phyloP scores from a whole-genome alignment of 176 grass and related monocot species.

The Oryza glaberrima region DNA sequence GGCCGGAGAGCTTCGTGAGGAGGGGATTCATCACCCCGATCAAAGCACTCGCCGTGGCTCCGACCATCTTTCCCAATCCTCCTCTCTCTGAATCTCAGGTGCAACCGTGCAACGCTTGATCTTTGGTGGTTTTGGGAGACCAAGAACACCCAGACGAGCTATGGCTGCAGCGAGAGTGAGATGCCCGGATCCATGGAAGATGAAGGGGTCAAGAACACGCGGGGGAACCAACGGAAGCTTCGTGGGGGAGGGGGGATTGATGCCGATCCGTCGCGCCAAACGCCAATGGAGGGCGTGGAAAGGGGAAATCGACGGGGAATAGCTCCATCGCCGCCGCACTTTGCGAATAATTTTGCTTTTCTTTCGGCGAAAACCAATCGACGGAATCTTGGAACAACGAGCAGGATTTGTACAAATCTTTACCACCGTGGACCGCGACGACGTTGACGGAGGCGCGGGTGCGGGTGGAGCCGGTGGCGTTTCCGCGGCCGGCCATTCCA shows the following conservation, averaged over 20 bases:
- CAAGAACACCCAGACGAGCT: neutral
- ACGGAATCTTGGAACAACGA: neutral
- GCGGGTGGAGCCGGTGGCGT: neutral
- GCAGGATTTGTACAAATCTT: neutral
- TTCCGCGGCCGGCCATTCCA: neutral
- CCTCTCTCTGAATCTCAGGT: no score
- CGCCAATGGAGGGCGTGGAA: no score
- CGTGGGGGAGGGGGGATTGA: no score
- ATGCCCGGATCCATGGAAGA: no score
- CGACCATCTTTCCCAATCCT: slow-evolving; percentile 17
- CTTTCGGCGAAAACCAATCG: neutral
- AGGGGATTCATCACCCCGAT: slow-evolving; percentile 30
- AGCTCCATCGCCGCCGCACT: neutral
- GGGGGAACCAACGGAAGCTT: no score
- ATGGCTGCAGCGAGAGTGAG: neutral
- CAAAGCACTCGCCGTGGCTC: slow-evolving; percentile 27
- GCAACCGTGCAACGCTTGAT: neutral
- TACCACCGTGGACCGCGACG: neutral
- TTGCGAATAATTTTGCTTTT: neutral
- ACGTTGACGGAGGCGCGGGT: neutral
- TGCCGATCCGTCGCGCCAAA: neutral
- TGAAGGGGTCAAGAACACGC: no score
- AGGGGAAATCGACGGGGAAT: no score
- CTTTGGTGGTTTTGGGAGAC: neutral
- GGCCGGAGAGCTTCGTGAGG: neutral